Evolutionary conservation across 2,329 filamentous ascomycete species (phyloP).

Genomic region (Hypoxylon sp.): DNA sequence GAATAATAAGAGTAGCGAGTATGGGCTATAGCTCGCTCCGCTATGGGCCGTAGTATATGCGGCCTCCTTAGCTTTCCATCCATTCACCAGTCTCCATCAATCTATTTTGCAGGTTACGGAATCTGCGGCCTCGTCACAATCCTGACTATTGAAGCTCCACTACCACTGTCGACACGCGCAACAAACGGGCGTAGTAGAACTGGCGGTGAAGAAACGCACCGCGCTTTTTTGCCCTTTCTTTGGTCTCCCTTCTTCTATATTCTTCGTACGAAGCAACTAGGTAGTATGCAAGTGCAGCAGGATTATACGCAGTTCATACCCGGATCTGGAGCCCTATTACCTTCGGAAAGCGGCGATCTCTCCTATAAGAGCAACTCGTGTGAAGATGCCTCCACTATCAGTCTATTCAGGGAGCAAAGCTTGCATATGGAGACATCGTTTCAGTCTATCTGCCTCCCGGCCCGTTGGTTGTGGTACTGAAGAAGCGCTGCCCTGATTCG

Average conservation of each 20-base stretch:
- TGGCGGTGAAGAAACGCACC: conserved; percentile 41
- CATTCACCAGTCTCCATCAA: conserved; percentile 39
- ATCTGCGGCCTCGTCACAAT: conserved; percentile 45
- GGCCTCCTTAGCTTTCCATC: conserved; percentile 30
- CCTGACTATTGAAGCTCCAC: conserved; percentile 40
- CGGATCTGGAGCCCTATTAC: conserved; percentile 24
- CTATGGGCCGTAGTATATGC: conserved; percentile 36
- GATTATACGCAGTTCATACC: conserved; percentile 28
- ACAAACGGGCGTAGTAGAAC: conserved; percentile 39
- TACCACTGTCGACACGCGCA: conserved; percentile 40
- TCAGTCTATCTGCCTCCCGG: conserved; percentile 10
- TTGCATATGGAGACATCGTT: conserved; percentile 9
- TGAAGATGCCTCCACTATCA: conserved; percentile 1
- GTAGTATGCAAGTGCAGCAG: conserved; percentile 30
- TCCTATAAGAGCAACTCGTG: background rate
- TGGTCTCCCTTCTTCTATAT: conserved; percentile 14
- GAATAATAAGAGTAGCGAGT: conserved; percentile 8
- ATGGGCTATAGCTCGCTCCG: conserved; percentile 20
- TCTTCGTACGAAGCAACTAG: conserved; percentile 9
- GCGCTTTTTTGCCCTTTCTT: conserved; percentile 21
- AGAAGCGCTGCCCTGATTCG: conserved; percentile 29
- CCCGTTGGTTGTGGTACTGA: conserved; percentile 22
- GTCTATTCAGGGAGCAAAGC: conserved; percentile 4
- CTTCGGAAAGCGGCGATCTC: conserved; percentile 18
- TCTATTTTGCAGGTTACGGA: conserved; percentile 42